These are phyloP conservation scores for Meyerozyma smithsonii DNA, from an alignment of 1,139 yeast genomes.

Conservation along the genomic window DNA sequence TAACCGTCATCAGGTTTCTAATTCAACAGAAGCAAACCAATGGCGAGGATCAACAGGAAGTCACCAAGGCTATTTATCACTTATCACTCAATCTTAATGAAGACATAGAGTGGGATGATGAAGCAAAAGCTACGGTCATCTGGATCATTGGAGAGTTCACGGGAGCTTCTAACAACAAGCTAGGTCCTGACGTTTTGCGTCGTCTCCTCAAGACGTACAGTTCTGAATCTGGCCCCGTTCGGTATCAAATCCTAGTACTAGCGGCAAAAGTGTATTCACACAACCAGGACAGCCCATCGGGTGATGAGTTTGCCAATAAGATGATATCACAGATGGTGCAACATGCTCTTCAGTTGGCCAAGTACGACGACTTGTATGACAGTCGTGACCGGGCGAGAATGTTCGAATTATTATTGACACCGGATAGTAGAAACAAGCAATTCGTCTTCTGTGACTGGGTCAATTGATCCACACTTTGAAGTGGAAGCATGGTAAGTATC, in stretches of 20 bases:
- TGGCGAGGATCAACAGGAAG: constrained; percentile 24
- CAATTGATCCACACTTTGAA: constrained; percentile 18
- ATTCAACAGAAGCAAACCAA: constrained; percentile 50
- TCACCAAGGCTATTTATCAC: constrained; percentile 32
- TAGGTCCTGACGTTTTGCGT: constrained; percentile 79
- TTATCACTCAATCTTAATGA: constrained; percentile 30
- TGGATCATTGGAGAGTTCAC: constrained; percentile 90
- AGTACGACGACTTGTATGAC: constrained; percentile 73
- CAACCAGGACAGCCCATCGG: constrained; percentile 21
- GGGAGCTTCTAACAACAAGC: constrained; percentile 29
- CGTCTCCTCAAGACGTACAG: constrained; percentile 52
- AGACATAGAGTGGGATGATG: constrained; percentile 26
- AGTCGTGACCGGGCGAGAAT: constrained; percentile 83
- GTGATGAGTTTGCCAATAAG: neutral
- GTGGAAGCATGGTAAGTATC: constrained; percentile 34
- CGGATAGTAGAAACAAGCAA: constrained; percentile 35
- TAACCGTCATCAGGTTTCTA: constrained; percentile 65
- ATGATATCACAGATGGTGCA: constrained; percentile 54
- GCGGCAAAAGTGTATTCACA: constrained; percentile 70
- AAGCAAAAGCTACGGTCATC: constrained; percentile 77
- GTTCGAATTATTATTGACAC: constrained; percentile 47
- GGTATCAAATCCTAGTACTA: constrained; percentile 67
- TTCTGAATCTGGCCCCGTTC: constrained; percentile 47
- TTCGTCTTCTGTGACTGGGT: constrained; percentile 21
- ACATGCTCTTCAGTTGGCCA: constrained; percentile 58